A percentile compares a stretch with the other conserved stretches of the same genome.
These are phyloP conservation scores for Orbilia quercus DNA, from an alignment of 2,329 filamentous ascomycete genomes.

Conservation along the genomic window DNA sequence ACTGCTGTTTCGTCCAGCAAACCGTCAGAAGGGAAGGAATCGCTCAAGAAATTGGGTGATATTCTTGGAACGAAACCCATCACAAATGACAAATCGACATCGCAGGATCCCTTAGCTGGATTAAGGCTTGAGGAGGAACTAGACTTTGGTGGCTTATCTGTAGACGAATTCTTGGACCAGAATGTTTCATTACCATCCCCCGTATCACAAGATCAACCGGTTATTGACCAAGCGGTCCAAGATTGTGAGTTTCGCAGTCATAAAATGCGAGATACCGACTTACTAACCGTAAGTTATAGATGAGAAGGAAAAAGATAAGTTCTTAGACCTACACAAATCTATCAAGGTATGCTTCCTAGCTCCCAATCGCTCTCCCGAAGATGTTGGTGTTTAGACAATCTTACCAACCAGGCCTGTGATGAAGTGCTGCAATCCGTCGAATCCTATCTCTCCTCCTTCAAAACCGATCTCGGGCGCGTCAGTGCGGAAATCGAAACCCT, in stretches of 20 bases:
- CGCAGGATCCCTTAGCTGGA: slow-evolving; percentile 25
- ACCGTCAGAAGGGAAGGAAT: slow-evolving; percentile 48
- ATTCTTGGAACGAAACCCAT: slow-evolving; percentile 32
- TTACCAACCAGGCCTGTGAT: slow-evolving; percentile 75
- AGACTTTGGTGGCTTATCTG: slow-evolving; percentile 80
- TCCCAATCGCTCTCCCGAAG: slow-evolving; percentile 19
- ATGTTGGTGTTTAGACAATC: slow-evolving; percentile 54
- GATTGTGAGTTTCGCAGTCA: slow-evolving; percentile 72
- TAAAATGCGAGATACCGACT: slow-evolving; percentile 51
- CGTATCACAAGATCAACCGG: slow-evolving; percentile 46
- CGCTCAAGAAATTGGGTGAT: slow-evolving; percentile 43
- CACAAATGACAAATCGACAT: slow-evolving; percentile 16
- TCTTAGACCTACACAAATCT: slow-evolving; percentile 88
- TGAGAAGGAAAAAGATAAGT: slow-evolving; percentile 82
- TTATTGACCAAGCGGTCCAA: slow-evolving; percentile 72
- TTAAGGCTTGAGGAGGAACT: slow-evolving; percentile 71
- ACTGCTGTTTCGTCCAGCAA: slow-evolving; percentile 34
- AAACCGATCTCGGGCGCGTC: slow-evolving; percentile 89
- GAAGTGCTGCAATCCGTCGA: slow-evolving; percentile 93
- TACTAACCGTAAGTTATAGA: slow-evolving; percentile 66
- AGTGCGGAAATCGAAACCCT: slow-evolving; percentile 95
- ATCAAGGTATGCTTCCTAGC: slow-evolving; percentile 68
- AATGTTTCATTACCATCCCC: slow-evolving; percentile 15
- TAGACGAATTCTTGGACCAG: slow-evolving; percentile 74
- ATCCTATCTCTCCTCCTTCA: slow-evolving; percentile 89